phyloP scores from a whole-genome alignment of 2,329 filamentous ascomycete genomes.

The Colletotrichum aenigma region DNA sequence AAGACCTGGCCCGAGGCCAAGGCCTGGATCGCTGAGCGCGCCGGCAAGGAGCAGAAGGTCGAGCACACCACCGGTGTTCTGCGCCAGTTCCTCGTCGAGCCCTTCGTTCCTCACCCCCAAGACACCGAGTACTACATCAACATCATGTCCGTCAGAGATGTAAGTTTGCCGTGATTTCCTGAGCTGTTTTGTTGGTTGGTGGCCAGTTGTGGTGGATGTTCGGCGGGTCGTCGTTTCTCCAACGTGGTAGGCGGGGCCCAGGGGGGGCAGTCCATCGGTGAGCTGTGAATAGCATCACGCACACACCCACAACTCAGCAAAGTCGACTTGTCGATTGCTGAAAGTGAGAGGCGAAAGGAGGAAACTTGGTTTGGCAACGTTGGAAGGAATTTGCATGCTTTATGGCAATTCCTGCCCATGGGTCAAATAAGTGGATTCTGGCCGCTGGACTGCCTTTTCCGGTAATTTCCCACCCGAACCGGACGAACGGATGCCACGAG shows the following conservation, averaged over 20 bases:
- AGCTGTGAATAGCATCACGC: slow-evolving; percentile 1
- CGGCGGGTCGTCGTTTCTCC: not conserved
- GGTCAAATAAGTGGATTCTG: slow-evolving; percentile 22
- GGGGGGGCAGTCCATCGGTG: slow-evolving; percentile 8
- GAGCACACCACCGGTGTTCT: slow-evolving; percentile 89
- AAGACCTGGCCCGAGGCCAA: slow-evolving; percentile 95
- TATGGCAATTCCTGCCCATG: slow-evolving; percentile 17
- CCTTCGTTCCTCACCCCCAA: slow-evolving; percentile 93
- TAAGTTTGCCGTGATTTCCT: slow-evolving; percentile 59
- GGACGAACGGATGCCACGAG: slow-evolving; percentile 44
- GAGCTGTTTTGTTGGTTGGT: slow-evolving; percentile 9
- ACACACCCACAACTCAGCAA: not conserved
- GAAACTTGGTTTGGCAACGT: slow-evolving; percentile 7
- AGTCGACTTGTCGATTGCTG: not conserved
- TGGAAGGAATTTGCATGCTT: slow-evolving; percentile 15
- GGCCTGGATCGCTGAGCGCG: slow-evolving; percentile 91
- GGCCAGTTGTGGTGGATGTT: not conserved
- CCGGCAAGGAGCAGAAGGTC: slow-evolving; percentile 90
- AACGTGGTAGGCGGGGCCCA: not conserved
- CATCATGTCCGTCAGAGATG: slow-evolving; percentile 99
- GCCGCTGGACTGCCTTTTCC: slow-evolving; percentile 18
- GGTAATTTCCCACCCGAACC: slow-evolving; percentile 31
- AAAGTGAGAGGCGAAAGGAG: not conserved
- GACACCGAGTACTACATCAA: slow-evolving; percentile 99
- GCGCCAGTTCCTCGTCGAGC: slow-evolving; percentile 96